A percentile compares a stretch with the other conserved stretches of the same genome.
phyloP scores from a whole-genome alignment of 2,329 filamentous ascomycete genomes.

The Saccharata proteae region DNA sequence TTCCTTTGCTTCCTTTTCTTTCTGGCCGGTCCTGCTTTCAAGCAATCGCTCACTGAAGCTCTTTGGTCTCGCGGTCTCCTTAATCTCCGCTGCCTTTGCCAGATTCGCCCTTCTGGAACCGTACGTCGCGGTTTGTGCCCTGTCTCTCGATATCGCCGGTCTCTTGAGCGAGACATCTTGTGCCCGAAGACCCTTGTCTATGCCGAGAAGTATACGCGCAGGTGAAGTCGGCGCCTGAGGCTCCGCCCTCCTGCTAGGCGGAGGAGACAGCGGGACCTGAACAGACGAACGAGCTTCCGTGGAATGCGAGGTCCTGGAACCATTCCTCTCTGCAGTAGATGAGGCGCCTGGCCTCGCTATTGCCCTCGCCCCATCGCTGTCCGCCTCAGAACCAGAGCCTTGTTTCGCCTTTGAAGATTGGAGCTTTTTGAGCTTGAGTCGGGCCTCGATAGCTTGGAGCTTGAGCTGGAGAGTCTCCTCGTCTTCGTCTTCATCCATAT shows the following conservation, averaged over 20 bases:
- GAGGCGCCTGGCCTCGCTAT: slow-evolving; percentile 20
- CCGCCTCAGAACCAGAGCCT: slow-evolving; percentile 15
- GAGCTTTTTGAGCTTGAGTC: slow-evolving; percentile 75
- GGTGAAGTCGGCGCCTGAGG: slow-evolving; percentile 56
- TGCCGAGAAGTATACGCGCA: slow-evolving; percentile 66
- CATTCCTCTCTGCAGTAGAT: slow-evolving; percentile 14
- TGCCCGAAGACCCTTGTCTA: slow-evolving; percentile 75
- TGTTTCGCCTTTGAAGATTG: slow-evolving; percentile 49
- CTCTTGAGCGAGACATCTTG: slow-evolving; percentile 76
- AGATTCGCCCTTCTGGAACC: no score
- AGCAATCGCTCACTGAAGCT: slow-evolving; percentile 80
- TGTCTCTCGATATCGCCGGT: slow-evolving; percentile 32
- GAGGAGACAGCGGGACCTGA: slow-evolving; percentile 67
- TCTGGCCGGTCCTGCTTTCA: slow-evolving; percentile 42
- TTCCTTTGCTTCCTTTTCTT: slow-evolving; percentile 32
- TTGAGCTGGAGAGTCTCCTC: slow-evolving; percentile 83
- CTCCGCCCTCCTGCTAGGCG: slow-evolving; percentile 35
- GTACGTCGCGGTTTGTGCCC: background rate
- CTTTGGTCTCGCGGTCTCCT: slow-evolving; percentile 24
- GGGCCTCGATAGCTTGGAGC: slow-evolving; percentile 77
- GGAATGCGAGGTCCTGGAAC: slow-evolving; percentile 8
- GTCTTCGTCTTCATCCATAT: slow-evolving; percentile 59
- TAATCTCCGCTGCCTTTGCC: no score
- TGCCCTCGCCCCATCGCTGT: slow-evolving; percentile 14
- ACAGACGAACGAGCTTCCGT: slow-evolving; percentile 29